These are phyloP conservation scores for Porcisia deanei DNA, from an alignment of 208 protist genomes.

Conservation along the genomic window DNA sequence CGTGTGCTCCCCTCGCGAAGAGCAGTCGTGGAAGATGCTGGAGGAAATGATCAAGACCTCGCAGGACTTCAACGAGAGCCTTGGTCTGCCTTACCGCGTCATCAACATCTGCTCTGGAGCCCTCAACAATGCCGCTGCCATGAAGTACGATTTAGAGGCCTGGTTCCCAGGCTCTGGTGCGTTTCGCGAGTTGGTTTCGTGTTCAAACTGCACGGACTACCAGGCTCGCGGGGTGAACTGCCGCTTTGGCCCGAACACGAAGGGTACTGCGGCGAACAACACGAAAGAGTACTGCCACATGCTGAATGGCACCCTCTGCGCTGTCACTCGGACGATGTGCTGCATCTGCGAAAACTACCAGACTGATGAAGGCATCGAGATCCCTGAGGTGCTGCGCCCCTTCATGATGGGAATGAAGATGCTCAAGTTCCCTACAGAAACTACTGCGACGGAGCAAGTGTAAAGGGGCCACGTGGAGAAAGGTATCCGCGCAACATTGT, in stretches of 20 bases:
- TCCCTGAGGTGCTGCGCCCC: conserved; percentile 92
- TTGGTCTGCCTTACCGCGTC: conserved; percentile 94
- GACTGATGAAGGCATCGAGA: conserved; percentile 93
- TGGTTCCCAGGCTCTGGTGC: conserved; percentile 98
- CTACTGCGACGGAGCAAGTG: conserved; percentile 31
- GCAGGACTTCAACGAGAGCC: conserved; percentile 94
- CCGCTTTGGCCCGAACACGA: conserved; percentile 86
- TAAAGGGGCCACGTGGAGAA: conserved; percentile 3
- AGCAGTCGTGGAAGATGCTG: conserved; percentile 89
- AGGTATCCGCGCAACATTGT: no score
- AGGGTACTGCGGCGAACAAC: conserved; percentile 59
- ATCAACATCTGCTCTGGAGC: conserved; percentile 95
- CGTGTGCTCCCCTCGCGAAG: conserved; percentile 90
- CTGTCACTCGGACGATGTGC: conserved; percentile 99
- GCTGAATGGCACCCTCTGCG: conserved; percentile 99
- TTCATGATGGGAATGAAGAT: conserved; percentile 91
- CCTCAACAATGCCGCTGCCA: conserved; percentile 99
- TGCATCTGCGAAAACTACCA: conserved; percentile 99
- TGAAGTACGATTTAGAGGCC: conserved; percentile 99
- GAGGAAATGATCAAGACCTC: conserved; percentile 93
- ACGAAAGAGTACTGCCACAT: conserved; percentile 99
- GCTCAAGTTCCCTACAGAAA: conserved; percentile 60
- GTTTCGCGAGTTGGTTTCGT: conserved; percentile 99
- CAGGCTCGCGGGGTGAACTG: conserved; percentile 95
- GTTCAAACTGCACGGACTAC: conserved; percentile 99